phyloP scores from a whole-genome alignment of 2,329 filamentous ascomycete genomes.

The Exophiala oligosperma region DNA sequence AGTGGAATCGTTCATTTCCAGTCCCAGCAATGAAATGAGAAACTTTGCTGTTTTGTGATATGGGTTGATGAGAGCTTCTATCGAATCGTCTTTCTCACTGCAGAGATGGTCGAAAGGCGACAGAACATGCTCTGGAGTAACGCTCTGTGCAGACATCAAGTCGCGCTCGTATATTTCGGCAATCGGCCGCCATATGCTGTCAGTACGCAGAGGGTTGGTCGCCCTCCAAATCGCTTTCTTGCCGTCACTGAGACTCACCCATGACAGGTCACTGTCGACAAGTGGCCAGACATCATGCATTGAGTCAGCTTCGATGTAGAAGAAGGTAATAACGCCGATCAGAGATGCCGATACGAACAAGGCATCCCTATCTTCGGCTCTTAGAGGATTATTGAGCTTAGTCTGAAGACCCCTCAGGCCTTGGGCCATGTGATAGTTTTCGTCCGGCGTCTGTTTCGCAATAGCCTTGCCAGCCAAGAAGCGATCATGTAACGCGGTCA shows the following conservation, averaged over 20 bases:
- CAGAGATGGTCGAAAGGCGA: conserved; percentile 23
- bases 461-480: not conserved
- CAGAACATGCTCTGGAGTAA: not conserved
- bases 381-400: conserved; percentile 12
- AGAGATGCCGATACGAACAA: conserved; percentile 36
- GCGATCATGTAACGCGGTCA: conserved; percentile 55
- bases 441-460: conserved; percentile 31
- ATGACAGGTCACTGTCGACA: conserved; percentile 54
- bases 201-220: conserved; percentile 48
- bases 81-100: not conserved
- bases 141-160: not conserved
- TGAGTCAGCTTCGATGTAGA: conserved; percentile 40
- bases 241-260: conserved; percentile 58
- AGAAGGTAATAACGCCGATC: conserved; percentile 43
- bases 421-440: conserved; percentile 48
- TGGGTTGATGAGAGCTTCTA: conserved; percentile 29
- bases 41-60: conserved; percentile 40
- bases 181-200: conserved; percentile 39
- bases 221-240: conserved; percentile 57
- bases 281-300: conserved; percentile 59
- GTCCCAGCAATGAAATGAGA: conserved; percentile 35
- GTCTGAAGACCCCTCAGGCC: conserved; percentile 26
- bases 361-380: conserved; percentile 16
- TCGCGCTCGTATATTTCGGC: not conserved
- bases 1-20: conserved; percentile 42